Conservation (phyloP, 495 filamentous ascomycete species). For the Penicillium malachiteum region DNA sequence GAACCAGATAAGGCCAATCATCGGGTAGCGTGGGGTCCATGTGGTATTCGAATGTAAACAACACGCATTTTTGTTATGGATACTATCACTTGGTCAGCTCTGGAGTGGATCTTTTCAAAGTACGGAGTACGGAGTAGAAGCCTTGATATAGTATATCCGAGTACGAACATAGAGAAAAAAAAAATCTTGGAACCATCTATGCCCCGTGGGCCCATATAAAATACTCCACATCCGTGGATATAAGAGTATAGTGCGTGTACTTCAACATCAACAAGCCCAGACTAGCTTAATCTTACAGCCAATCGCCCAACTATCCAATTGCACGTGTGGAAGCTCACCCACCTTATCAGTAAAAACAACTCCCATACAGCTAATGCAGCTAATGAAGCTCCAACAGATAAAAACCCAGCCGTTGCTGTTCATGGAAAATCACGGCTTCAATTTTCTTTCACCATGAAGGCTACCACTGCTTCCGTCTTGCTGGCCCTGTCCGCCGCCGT, state of each 20-base stretch:
- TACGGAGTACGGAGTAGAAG: too few species aligned
- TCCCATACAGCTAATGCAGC: neutral
- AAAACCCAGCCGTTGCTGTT: neutral
- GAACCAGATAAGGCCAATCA: neutral
- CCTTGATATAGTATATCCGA: too few species aligned
- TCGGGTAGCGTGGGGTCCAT: neutral
- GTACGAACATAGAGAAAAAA: too few species aligned
- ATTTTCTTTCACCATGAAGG: conserved; percentile 20
- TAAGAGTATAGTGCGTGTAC: too few species aligned
- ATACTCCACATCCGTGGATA: too few species aligned
- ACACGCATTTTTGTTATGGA: neutral
- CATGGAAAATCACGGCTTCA: neutral
- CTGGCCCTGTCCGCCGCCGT: conserved; percentile 22
- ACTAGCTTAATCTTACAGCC: conserved; percentile 2
- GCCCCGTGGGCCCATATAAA: neutral
- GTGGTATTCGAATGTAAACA: neutral
- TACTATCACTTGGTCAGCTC: neutral
- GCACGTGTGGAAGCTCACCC: neutral
- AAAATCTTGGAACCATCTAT: neutral
- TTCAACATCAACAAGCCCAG: neutral
- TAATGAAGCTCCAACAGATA: neutral
- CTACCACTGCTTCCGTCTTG: conserved; percentile 19
- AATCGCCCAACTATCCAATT: conserved; percentile 1
- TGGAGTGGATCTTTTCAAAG: too few species aligned
- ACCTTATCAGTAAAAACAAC: neutral